Conservation (phyloP, 495 filamentous ascomycete species). For the Corynascus novoguineensis region DNA sequence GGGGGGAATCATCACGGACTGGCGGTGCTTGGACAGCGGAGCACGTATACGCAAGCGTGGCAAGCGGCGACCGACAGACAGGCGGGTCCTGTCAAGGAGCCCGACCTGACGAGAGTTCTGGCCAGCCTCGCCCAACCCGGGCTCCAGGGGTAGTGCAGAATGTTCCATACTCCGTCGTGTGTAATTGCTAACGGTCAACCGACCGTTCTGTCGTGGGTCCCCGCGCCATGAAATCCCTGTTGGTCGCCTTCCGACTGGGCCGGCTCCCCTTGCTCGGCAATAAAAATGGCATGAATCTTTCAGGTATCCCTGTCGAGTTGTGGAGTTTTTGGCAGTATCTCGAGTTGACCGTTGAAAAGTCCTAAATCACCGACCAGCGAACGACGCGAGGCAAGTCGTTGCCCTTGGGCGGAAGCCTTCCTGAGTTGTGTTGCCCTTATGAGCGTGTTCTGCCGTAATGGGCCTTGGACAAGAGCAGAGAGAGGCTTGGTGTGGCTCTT, state of each 20-base stretch:
- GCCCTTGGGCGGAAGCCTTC: background rate
- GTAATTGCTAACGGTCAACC: too few species aligned
- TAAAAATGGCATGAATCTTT: conserved; percentile 2
- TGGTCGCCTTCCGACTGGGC: conserved; percentile 9
- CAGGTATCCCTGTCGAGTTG: background rate
- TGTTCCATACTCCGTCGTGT: too few species aligned
- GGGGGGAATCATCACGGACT: conserved; percentile 3
- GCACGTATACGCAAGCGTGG: background rate
- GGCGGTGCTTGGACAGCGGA: conserved; percentile 9
- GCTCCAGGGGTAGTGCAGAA: background rate
- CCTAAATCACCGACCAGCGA: background rate
- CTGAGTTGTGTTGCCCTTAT: too few species aligned
- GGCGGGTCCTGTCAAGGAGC: background rate
- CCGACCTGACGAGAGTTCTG: too few species aligned
- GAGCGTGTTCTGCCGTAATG: too few species aligned
- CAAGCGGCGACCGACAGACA: conserved; percentile 3
- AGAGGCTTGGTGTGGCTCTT: too few species aligned
- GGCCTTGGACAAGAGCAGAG: too few species aligned
- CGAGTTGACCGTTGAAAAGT: background rate
- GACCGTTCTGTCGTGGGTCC: background rate
- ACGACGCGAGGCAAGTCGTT: background rate
- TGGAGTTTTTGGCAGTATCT: too few species aligned
- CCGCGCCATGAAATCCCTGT: too few species aligned
- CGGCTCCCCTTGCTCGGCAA: background rate
- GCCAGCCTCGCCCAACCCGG: background rate